phyloP scores from a whole-genome alignment of 306 rosid species.

The Cicer arietinum region DNA sequence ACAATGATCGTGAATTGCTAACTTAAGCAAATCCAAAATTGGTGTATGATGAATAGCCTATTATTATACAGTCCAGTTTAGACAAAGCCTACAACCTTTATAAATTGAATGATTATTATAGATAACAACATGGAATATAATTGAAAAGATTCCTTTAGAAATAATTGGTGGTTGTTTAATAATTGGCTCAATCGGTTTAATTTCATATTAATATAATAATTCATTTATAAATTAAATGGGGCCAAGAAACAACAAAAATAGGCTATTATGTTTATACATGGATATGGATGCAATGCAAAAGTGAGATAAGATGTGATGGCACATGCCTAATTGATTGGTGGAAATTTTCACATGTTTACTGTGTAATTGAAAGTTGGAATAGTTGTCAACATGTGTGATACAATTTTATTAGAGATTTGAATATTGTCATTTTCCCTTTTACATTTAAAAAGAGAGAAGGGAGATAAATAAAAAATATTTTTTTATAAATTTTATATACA shows the following conservation, averaged over 20 bases:
- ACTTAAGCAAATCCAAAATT: too few relatives aligned
- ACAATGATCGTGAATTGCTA: too few relatives aligned
- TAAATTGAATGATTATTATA: conserved; percentile 9
- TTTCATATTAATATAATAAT: not conserved
- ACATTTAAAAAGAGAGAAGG: too few relatives aligned
- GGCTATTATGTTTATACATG: not conserved
- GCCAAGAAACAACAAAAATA: conserved; percentile 25
- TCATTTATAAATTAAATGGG: not conserved
- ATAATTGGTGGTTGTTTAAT: conserved; percentile 38
- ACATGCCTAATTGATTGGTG: conserved; percentile 14
- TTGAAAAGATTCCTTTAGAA: conserved; percentile 48
- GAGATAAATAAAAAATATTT: too few relatives aligned
- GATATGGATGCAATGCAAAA: conserved; percentile 10
- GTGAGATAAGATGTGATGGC: conserved; percentile 33
- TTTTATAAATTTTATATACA: too few relatives aligned
- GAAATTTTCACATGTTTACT: conserved; percentile 45
- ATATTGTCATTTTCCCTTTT: too few relatives aligned
- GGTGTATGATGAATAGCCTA: too few relatives aligned
- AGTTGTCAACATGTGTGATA: not conserved
- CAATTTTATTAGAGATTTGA: not conserved
- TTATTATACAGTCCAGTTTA: not conserved
- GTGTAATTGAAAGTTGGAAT: conserved; percentile 35
- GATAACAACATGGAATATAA: conserved; percentile 30
- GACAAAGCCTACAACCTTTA: not conserved
- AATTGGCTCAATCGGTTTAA: conserved; percentile 38